Base-by-base conservation (phyloP, 108 stramenopile genomes). In the Stephanodiscus triporus region DNA sequence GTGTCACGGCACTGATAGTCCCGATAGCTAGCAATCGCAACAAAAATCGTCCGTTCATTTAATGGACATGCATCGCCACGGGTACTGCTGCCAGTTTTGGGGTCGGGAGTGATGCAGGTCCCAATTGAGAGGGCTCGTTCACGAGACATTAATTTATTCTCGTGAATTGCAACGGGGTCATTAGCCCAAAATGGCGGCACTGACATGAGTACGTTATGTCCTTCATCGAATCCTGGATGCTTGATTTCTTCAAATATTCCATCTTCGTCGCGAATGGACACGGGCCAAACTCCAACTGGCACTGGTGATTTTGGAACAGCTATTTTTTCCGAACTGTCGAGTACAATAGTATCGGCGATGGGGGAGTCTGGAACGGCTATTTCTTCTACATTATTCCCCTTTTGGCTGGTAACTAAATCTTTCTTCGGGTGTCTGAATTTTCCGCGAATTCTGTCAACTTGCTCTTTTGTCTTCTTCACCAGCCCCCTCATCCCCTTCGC, bases 21-120 rank as follows among this genome's bases (percentile, higher is more conserved):
- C 29, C 82, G 67, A 69, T 83, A 83, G 11, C 73, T 75, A n/a
- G 82, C 82, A 75, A 83, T 83, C 17, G 77, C 82, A 27, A 80
- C 82, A 51, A 75, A 79, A 30, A 83, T 75, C 1, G 82, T 83
- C 37, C 81, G 71, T 55, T 82, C 74, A 23, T 69, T 49, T 4
- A 38, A 19, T 0, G 81, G 81, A 61, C 81, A 82, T 20, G 53
- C 60, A 66, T 82, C 81, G 47, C 81, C 81, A 2, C 81, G 76
- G 13, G 67, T 75, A 47, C 42, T 34, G 54, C 53, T 64, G 5
- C 77, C 77, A 1, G 73, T 75, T 9, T 63, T 65, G 2, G 73
- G 59, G 45, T 78, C 78, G 5, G 82, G 77, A 45, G 72, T 68
- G 42, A 69, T 26, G 62, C 82, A 79, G 9, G 76, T 79, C 8